Conservation (phyloP, 225 moss, liverwort and hornwort species). For the Takakia lepidozioides region DNA sequence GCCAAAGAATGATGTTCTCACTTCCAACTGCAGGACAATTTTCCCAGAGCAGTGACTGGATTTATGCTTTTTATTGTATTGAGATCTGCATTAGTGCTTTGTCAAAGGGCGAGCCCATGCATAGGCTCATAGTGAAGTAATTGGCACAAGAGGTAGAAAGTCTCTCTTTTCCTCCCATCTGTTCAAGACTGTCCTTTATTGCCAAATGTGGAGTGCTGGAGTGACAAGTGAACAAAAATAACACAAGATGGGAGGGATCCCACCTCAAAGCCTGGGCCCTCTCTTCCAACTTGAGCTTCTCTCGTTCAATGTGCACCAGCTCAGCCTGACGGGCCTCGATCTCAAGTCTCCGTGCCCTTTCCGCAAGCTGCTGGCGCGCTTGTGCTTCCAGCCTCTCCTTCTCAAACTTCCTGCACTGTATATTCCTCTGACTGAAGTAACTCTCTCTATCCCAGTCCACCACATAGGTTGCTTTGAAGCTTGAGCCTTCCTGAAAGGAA, state of each 20-base stretch:
- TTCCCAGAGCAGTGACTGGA: too few relatives aligned
- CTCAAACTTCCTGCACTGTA: slow-evolving; percentile 53
- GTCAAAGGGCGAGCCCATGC: too few relatives aligned
- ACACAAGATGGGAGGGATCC: slow-evolving; percentile 3
- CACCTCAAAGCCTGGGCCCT: slow-evolving; percentile 33
- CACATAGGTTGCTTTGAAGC: slow-evolving; percentile 50
- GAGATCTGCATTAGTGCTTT: too few relatives aligned
- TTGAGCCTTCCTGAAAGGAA: slow-evolving; percentile 42
- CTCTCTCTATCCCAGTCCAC: slow-evolving; percentile 47
- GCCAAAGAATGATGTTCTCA: too few relatives aligned
- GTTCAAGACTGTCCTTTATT: too few relatives aligned
- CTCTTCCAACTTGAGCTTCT: slow-evolving; percentile 28
- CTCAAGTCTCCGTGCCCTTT: slow-evolving; percentile 23
- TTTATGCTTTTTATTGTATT: too few relatives aligned
- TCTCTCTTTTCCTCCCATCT: too few relatives aligned
- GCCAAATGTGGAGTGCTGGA: too few relatives aligned
- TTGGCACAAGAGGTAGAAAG: background rate
- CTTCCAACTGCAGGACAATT: too few relatives aligned
- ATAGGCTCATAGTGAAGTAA: slow-evolving; percentile 5
- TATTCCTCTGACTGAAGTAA: slow-evolving; percentile 43
- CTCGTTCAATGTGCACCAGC: slow-evolving; percentile 21
- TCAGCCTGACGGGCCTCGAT: slow-evolving; percentile 37
- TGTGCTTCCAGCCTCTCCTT: slow-evolving; percentile 43
- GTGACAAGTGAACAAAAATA: too few relatives aligned
- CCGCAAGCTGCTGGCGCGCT: slow-evolving; percentile 26